Evolutionary conservation across 75 land plant genomes (phyloP), one percentile per base, ranked within the genome.

Genomic region (Chamaecyparis obtusa): DNA sequence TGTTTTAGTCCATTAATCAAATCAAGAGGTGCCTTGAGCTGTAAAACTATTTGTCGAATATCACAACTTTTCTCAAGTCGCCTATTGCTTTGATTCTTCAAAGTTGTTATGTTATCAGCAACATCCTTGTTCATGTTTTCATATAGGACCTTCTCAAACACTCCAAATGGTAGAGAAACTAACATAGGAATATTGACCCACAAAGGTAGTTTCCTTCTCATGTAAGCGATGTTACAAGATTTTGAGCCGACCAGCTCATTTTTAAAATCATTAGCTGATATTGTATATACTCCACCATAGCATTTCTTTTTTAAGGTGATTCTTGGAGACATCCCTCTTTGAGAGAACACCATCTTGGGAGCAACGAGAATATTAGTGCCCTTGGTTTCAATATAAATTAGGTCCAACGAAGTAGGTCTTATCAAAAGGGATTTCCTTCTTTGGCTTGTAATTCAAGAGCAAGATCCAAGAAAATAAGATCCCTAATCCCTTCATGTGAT

Each of bases 391-490:
- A 86, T 88, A 71, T 88, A 92, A 27, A 41, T 77, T 32, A 92
- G 60, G 35, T 89, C 92, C 6, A 88, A 86, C 56, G 88, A 37
- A 83, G 87, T 88, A 10, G 89, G 90, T 39, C 88, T 85, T 49
- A 92, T 44, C 51, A 84, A 51, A 9, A 92, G 13, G 89, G 64
- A 60, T 85, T 88, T 49, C 92, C 90, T 54, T 91, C 86, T 87
- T 88, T 88, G 41, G 78, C 64, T 75, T 84, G 88, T 11, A 92
- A 90, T 36, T 93, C 94, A 44, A 94, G 88, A 54, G 94, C 93
- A 67, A 94, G 82, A 86, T 94, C 95, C 83, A 94, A 86, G 84
- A 93, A 94, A 37, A 93, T 90, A 71, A 94, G 86, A 87, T 94
- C 95, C 71, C 85, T 88, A 46, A 90, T 77, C 32, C 93, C 60